These are phyloP conservation scores for Corniculantispora saksenae DNA, from an alignment of 2,329 filamentous ascomycete species.

Conservation along the genomic window DNA sequence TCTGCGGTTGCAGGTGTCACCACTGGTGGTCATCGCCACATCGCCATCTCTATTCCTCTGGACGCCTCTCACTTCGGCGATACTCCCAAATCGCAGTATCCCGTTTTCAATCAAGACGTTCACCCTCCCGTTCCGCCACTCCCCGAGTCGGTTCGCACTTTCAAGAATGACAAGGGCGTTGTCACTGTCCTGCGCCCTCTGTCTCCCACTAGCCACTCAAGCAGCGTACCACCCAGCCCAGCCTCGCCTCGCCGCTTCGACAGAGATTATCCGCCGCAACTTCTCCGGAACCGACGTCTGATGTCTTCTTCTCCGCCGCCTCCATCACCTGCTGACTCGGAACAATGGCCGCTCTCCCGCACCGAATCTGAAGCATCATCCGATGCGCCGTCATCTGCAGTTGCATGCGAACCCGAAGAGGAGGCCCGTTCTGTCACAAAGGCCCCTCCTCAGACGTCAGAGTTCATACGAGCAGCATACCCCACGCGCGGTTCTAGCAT, in stretches of 20 bases:
- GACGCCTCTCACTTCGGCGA: constrained; percentile 48
- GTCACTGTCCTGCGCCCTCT: constrained; percentile 38
- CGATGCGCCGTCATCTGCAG: neutral
- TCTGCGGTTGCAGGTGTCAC: constrained; percentile 57
- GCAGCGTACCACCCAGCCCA: constrained; percentile 16
- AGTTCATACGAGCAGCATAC: constrained; percentile 23
- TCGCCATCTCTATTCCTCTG: constrained; percentile 61
- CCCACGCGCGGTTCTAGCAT: constrained; percentile 32
- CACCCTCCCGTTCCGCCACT: constrained; percentile 20
- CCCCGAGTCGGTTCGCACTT: constrained; percentile 30
- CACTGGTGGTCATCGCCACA: constrained; percentile 55
- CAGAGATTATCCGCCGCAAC: constrained; percentile 12
- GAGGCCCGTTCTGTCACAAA: neutral
- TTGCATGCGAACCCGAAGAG: neutral
- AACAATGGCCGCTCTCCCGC: constrained; percentile 7
- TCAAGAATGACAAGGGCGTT: constrained; percentile 37
- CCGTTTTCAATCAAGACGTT: constrained; percentile 25
- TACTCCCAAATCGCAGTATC: constrained; percentile 35
- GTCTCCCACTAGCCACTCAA: constrained; percentile 28
- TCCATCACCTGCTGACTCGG: neutral
- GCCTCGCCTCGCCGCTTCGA: constrained; percentile 12
- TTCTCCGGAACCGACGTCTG: constrained; percentile 13
- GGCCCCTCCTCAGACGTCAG: neutral
- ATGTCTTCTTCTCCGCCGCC: constrained; percentile 7
- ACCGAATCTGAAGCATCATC: neutral